A percentile compares a stretch with the other conserved stretches of the same genome.
phyloP scores from a whole-genome alignment of 768 basidiomycete genomes.

The Mycena crocata region DNA sequence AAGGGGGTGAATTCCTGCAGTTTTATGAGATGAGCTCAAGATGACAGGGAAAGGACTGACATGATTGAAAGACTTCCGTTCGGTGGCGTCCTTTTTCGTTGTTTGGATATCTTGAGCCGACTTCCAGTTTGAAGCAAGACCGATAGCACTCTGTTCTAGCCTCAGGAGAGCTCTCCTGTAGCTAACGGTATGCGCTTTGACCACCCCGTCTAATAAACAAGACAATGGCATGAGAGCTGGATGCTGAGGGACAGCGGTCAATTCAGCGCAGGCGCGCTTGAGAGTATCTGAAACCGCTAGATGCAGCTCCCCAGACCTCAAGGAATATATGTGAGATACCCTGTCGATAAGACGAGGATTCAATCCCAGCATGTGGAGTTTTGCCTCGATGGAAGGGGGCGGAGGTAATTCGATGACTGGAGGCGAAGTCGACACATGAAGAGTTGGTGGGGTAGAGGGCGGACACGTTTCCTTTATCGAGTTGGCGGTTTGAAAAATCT shows the following conservation, averaged over 20 bases:
- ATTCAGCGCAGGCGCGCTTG: background rate
- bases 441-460: too few relatives aligned
- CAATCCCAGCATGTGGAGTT: constrained; percentile 10
- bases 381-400: background rate
- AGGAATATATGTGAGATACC: background rate
- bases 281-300: background rate
- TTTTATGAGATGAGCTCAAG: background rate
- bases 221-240: background rate
- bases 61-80: constrained; percentile 35
- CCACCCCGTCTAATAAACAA: background rate
- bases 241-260: background rate
- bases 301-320: background rate
- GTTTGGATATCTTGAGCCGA: too few relatives aligned
- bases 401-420: background rate
- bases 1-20: constrained; percentile 58
- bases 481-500: too few relatives aligned
- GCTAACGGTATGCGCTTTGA: background rate
- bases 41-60: constrained; percentile 17
- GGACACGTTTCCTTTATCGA: too few relatives aligned
- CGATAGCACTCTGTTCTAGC: background rate
- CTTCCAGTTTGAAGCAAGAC: background rate
- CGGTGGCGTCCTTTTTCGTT: too few relatives aligned
- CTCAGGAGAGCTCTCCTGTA: background rate
- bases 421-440: too few relatives aligned
- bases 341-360: background rate